These are phyloP conservation scores for Rhizoclosmatium globosum DNA, from an alignment of 192 early-diverging fungal species.

Conservation along the genomic window DNA sequence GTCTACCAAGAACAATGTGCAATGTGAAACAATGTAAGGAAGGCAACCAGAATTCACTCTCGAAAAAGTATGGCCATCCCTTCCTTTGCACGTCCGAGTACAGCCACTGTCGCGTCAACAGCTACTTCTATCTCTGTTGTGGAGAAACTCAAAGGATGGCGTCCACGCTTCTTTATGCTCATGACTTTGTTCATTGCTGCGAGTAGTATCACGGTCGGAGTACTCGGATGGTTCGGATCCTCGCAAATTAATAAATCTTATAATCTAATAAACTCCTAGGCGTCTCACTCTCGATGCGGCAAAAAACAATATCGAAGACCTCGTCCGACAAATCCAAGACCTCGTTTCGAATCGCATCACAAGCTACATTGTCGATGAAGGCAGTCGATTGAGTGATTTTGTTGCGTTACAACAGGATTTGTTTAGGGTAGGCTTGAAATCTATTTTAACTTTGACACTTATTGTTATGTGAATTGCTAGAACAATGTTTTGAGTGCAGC, in stretches of 20 bases:
- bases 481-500: neutral
- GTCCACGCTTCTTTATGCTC: neutral
- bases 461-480: too few relatives aligned
- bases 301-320: neutral
- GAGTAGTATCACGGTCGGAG: neutral
- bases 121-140: neutral
- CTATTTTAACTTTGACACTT: too few relatives aligned
- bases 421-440: conserved; percentile 2
- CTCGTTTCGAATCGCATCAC: neutral
- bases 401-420: neutral
- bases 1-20: too few relatives aligned
- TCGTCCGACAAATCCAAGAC: neutral
- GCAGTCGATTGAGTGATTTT: neutral
- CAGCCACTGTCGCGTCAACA: too few relatives aligned
- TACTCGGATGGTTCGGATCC: neutral
- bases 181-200: neutral
- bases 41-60: too few relatives aligned
- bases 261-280: too few relatives aligned
- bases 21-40: too few relatives aligned
- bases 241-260: too few relatives aligned
- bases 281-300: neutral
- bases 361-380: neutral
- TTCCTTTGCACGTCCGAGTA: too few relatives aligned
- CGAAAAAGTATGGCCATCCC: too few relatives aligned
- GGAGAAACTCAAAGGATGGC: neutral